Evolutionary conservation across 139 green algal genomes (phyloP), one percentile per base, ranked within the genome.

Genomic region (Dunaliella primolecta): DNA sequence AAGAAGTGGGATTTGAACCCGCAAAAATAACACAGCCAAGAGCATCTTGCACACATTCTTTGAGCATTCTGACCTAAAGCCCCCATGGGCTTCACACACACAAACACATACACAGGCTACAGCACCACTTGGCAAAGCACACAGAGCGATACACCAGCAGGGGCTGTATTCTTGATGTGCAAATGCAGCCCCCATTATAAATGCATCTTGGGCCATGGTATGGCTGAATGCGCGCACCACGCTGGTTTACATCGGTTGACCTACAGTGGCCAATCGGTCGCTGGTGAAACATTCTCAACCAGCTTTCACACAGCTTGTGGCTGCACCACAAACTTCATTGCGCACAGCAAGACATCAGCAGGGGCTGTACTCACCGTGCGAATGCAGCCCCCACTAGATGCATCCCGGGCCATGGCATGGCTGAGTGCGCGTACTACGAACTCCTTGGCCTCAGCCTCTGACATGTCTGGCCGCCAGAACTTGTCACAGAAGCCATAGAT

Each of bases 341-440:
- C 15, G 46, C 15, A 15, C 46, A 64, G 46, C 46, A 64, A 7
- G 15, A 64, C 46, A 64, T 64, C 46, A 64, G 15, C n/a, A n/a
- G n/a, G n/a, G n/a, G n/a, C n/a, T n/a, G n/a, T n/a, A 15, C 46
- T 64, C 0, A 98, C 94, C 0, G 93, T 96, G 35, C 96, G 89
- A 2, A 98, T 94, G 87, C 92, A 95, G 35, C 96, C 96, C 15
- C 96, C 96, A 24, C 86, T 94, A 30, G 89, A 94, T 30, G 93
- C 93, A 87, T 98, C 96, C 2, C 95, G 85, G 0, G 93, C 90
- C 87, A 98, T 98, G 23, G 96, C 96, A 78, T 96, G 94, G 20
- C 84, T 84, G 29, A 98, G 89, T 2, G 93, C 91, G 75, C 90
- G 87, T 2, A 91, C 35, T 24, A 98, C 94, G 90, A 98, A 98